These are phyloP conservation scores for Paecilomyces formosus DNA, from an alignment of 2,329 filamentous ascomycete genomes.

Conservation along the genomic window DNA sequence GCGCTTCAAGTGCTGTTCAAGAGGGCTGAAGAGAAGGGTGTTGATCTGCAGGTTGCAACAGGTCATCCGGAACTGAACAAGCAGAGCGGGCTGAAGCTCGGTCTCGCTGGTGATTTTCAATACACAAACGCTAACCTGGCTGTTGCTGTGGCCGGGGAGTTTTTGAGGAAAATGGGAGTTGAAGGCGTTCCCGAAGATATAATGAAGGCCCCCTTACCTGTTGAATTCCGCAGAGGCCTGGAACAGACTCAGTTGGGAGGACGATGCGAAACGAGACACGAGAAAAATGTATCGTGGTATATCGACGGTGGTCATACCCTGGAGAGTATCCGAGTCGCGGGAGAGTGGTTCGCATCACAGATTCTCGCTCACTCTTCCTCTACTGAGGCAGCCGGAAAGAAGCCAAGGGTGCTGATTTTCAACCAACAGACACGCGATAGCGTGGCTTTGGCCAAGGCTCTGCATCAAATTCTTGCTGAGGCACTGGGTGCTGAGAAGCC, in stretches of 20 bases:
- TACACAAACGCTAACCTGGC: slow-evolving; percentile 56
- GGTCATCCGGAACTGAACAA: slow-evolving; percentile 38
- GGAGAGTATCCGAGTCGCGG: slow-evolving; percentile 72
- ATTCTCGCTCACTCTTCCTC: slow-evolving; percentile 31
- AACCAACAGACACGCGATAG: slow-evolving; percentile 88
- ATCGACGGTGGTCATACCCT: slow-evolving; percentile 84
- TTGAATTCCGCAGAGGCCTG: slow-evolving; percentile 58
- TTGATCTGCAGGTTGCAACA: slow-evolving; percentile 41
- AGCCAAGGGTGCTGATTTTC: slow-evolving; percentile 65
- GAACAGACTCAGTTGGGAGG: slow-evolving; percentile 63
- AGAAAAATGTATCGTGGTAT: slow-evolving; percentile 60
- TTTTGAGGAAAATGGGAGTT: slow-evolving; percentile 28
- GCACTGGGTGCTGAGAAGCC: slow-evolving; percentile 32
- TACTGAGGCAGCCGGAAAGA: slow-evolving; percentile 18
- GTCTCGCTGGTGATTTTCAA: slow-evolving; percentile 56
- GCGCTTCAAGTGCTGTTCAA: slow-evolving; percentile 51
- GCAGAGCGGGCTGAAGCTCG: slow-evolving; percentile 44
- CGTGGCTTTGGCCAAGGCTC: slow-evolving; percentile 52
- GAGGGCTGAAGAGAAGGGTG: slow-evolving; percentile 45
- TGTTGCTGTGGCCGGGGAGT: slow-evolving; percentile 40
- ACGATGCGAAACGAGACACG: slow-evolving; percentile 63
- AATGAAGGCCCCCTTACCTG: slow-evolving; percentile 43
- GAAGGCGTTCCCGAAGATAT: slow-evolving; percentile 29
- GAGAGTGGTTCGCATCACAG: slow-evolving; percentile 63
- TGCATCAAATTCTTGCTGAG: slow-evolving; percentile 52